Evolutionary conservation across 1,284 basidiomycete genomes (phyloP).

Genomic region (Trametes versicolor): DNA sequence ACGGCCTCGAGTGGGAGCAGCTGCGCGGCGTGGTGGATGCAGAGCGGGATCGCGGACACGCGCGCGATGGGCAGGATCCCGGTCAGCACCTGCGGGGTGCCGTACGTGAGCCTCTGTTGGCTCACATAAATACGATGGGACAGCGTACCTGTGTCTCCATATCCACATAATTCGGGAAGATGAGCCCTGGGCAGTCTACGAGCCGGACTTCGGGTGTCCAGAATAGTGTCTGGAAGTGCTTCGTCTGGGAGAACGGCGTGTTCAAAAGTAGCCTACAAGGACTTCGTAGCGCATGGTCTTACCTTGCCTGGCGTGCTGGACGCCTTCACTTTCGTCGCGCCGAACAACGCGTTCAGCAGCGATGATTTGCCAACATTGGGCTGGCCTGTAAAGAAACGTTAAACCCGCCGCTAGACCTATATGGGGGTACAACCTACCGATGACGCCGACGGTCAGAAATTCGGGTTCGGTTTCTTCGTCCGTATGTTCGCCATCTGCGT

Average conservation of each 20-base stretch:
- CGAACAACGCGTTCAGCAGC: constrained; percentile 90
- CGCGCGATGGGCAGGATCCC: constrained; percentile 91
- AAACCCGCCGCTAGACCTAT: background rate
- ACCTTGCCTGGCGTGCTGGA: constrained; percentile 93
- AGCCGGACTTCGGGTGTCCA: constrained; percentile 86
- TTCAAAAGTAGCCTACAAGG: constrained; percentile 2
- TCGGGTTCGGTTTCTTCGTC: constrained; percentile 54
- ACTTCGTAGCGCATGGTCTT: background rate
- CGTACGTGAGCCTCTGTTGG: background rate
- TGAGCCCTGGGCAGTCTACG: constrained; percentile 88
- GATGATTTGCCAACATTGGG: constrained; percentile 96
- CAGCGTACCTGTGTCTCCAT: constrained; percentile 79
- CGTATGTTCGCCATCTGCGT: constrained; percentile 38
- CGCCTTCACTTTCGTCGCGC: constrained; percentile 82
- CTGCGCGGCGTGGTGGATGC: constrained; percentile 73
- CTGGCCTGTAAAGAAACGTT: constrained; percentile 63
- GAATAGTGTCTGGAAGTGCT: constrained; percentile 93
- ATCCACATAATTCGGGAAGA: constrained; percentile 81
- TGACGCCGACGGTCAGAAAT: constrained; percentile 83
- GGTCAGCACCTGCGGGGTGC: constrained; percentile 67
- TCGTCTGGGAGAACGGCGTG: constrained; percentile 64
- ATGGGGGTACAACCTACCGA: constrained; percentile 58
- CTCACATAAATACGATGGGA: constrained; percentile 33
- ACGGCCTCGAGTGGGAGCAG: constrained; percentile 84
- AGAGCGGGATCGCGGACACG: constrained; percentile 83